Conservation (phyloP, 2,329 filamentous ascomycete species). For the Aaosphaeria arxii region DNA sequence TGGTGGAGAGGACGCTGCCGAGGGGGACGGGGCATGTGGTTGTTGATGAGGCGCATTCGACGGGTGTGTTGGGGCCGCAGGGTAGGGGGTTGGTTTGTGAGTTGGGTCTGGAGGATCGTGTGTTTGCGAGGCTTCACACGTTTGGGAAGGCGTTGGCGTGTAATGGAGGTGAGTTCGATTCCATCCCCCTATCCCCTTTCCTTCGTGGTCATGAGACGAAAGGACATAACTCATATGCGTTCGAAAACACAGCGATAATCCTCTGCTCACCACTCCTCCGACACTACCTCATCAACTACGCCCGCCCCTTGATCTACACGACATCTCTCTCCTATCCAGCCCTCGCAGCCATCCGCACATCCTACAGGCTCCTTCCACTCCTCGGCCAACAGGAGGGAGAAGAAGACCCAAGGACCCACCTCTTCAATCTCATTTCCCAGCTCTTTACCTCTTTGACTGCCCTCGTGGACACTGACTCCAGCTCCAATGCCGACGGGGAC, state of each 20-base stretch:
- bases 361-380: slow-evolving; percentile 22
- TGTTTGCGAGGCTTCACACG: slow-evolving; percentile 61
- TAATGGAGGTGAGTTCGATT: slow-evolving; percentile 60
- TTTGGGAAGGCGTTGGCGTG: slow-evolving; percentile 68
- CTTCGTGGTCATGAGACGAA: background rate
- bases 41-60: slow-evolving; percentile 66
- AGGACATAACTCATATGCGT: background rate
- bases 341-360: slow-evolving; percentile 39
- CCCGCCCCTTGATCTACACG: slow-evolving; percentile 41
- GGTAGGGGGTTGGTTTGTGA: slow-evolving; percentile 58
- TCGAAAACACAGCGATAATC: slow-evolving; percentile 21
- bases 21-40: slow-evolving; percentile 59
- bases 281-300: slow-evolving; percentile 37
- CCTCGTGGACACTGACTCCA: slow-evolving; percentile 3
- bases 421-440: slow-evolving; percentile 18
- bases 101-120: slow-evolving; percentile 52
- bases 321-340: slow-evolving; percentile 42
- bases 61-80: slow-evolving; percentile 54
- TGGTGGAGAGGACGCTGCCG: slow-evolving; percentile 56
- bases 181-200: background rate
- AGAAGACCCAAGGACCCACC: slow-evolving; percentile 5
- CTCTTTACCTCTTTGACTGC: slow-evolving; percentile 17
- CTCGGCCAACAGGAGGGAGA: slow-evolving; percentile 5
- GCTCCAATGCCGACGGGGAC: background rate
- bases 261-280: slow-evolving; percentile 27